Conservation (phyloP, 1,284 basidiomycete species). For the Volvariella surrecta region DNA sequence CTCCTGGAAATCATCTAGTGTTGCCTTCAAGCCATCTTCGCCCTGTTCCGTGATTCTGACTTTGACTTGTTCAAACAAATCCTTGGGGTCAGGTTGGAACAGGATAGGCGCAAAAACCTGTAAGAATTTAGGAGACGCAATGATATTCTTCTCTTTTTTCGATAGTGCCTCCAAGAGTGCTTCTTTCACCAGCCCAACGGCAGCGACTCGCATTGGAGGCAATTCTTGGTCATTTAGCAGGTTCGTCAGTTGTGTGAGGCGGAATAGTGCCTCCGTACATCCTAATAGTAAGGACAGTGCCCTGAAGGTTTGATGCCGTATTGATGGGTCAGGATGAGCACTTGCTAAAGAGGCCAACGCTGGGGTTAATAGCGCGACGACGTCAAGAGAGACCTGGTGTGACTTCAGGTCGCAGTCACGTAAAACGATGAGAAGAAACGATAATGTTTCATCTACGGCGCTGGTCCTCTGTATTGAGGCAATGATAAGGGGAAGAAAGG, state of each 20-base stretch:
- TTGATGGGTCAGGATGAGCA: slow-evolving; percentile 45
- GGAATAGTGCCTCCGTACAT: slow-evolving; percentile 34
- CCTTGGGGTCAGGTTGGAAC: slow-evolving; percentile 37
- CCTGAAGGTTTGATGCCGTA: slow-evolving; percentile 52
- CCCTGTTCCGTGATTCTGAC: too few species aligned
- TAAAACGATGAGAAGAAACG: slow-evolving; percentile 40
- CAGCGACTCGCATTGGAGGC: slow-evolving; percentile 58
- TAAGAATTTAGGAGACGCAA: slow-evolving; percentile 40
- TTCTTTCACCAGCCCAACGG: slow-evolving; percentile 60
- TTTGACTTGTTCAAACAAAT: slow-evolving; percentile 16
- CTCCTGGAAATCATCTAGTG: slow-evolving; percentile 32
- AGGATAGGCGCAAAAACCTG: slow-evolving; percentile 42
- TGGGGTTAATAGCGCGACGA: slow-evolving; percentile 36
- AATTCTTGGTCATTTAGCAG: slow-evolving; percentile 30
- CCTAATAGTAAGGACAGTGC: slow-evolving; percentile 44
- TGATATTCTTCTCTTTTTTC: slow-evolving; percentile 23
- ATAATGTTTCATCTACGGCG: slow-evolving; percentile 47
- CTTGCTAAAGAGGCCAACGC: slow-evolving; percentile 48
- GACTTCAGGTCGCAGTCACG: slow-evolving; percentile 14
- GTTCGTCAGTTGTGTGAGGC: slow-evolving; percentile 45
- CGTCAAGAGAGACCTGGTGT: slow-evolving; percentile 27
- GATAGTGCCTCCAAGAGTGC: slow-evolving; percentile 45
- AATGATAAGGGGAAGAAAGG: slow-evolving; percentile 1
- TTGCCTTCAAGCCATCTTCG: slow-evolving; percentile 8
- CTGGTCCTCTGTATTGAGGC: slow-evolving; percentile 9